Conservation (phyloP, 306 rosid species). For the Gleditsia sinensis region DNA sequence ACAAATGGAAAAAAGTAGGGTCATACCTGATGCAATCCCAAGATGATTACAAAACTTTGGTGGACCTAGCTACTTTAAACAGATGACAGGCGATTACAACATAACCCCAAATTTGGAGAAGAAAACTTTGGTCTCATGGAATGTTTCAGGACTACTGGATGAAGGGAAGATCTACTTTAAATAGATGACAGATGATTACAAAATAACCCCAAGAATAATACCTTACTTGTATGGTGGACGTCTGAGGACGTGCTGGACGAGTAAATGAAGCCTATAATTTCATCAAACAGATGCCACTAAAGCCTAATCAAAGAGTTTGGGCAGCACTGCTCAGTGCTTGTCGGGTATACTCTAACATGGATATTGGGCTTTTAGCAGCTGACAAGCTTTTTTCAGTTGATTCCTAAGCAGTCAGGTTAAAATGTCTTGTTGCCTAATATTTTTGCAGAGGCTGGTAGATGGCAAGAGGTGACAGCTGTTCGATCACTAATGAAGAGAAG, state of each 20-base stretch:
- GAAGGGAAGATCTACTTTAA: conserved; percentile 61
- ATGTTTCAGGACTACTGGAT: conserved; percentile 58
- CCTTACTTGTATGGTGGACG: conserved; percentile 69
- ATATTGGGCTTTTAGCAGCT: conserved; percentile 66
- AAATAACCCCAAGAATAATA: conserved; percentile 47
- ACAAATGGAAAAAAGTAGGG: conserved; percentile 51
- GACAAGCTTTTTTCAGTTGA: conserved; percentile 56
- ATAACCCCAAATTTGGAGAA: too few species aligned
- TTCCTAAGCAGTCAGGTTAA: conserved; percentile 70
- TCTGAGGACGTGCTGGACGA: conserved; percentile 67
- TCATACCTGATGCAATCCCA: conserved; percentile 70
- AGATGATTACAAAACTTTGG: conserved; percentile 62
- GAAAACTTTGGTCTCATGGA: too few species aligned
- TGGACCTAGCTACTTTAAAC: too few species aligned
- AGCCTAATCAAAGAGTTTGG: conserved; percentile 78
- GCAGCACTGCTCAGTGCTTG: conserved; percentile 82
- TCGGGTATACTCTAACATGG: conserved; percentile 62
- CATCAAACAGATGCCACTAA: conserved; percentile 63
- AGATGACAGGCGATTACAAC: too few species aligned
- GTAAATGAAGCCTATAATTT: conserved; percentile 63
- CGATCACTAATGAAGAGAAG: conserved; percentile 62
- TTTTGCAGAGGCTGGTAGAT: conserved; percentile 77
- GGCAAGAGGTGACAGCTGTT: conserved; percentile 62
- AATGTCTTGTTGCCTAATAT: conserved; percentile 76
- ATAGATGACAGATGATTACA: conserved; percentile 51